Base-by-base conservation (phyloP, 768 basidiomycete species). In the Wakefieldia striispora region DNA sequence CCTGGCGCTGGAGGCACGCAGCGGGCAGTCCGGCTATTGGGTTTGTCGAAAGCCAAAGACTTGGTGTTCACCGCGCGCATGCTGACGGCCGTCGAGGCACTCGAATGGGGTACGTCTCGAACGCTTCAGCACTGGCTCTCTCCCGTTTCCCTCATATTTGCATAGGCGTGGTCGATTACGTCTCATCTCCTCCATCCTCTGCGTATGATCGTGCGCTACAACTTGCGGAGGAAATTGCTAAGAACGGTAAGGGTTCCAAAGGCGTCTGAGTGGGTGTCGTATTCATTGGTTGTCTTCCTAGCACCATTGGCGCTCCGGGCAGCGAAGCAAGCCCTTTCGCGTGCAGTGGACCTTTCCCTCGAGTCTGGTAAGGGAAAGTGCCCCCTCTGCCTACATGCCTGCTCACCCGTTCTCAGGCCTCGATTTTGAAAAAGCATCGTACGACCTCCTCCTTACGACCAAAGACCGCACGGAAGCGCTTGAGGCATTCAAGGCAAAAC, bases 1-100 rank as follows among this genome's bases (percentile, higher is more conserved):
- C 92, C 92, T 14, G 92, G 91, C 40, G 91, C 91, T 19, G 92
- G 92, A 4, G 92, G 91, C 6, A 94, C 92, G 1, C 92, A 95
- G 59, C 79, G 91, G 24, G 79, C 84, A 4, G 80, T 90, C 4
- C 81, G 91, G 24, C 69, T 95, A 14, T 67, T 95, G 31, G 92
- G 92, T 4, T 67, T 84, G 26, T 77, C 91, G 27, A 88, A 81
- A 64, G 87, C 92, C 6, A 95, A 95, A 65, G 86, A 89, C 56
- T 71, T 95, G 20, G 91, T 95, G 41, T 95, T 88, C 66, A 91
- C 89, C 16, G 88, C 84, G 19, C 80, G 85, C 6, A 72, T 78
- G 60, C 62, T 95, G 56, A 79, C 72, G 12, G 88, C 89, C 0
- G 26, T 62, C 6, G 81, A 93, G 57, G 89, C 91, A 9, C 68